Base-by-base conservation (phyloP, 345 rosid genomes). In the Boechera divaricarpa region DNA sequence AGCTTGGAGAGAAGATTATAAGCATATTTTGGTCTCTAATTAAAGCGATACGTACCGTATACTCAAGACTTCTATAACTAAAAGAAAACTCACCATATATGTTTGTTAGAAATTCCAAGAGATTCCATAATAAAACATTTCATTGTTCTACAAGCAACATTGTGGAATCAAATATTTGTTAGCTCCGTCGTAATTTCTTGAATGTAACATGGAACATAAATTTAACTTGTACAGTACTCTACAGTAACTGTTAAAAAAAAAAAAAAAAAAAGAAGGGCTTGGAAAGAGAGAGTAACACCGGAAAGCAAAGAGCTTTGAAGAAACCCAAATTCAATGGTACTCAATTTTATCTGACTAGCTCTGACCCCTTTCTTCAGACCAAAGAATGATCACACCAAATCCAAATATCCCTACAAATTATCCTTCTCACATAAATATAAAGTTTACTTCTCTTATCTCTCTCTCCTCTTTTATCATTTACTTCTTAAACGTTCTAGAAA, bases 321-420 rank as follows among this genome's bases (percentile, higher is more conserved):
- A 63, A 77, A 54, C 71, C 52, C 65, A 77, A 63, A 77, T 77
- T 77, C 71, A 63, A 77, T 54, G 80, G 71, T 56, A 77, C 71
- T 77, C 80, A 77, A 42, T 76, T 53, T 53, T 70, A 53, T 69
- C 70, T 62, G 65, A 69, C 57, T 49, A 49, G 28, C 54, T 36
- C 57, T 69, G 70, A 68, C 59, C 42, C 65, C 63, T 76, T 69
- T 70, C 66, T 63, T 53, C 70, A 63, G 54, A 77, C 75, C 58
- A 69, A 77, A 77, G 58, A 69, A 62, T 69, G 42, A 63, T 77
- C 32, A 62, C 79, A 76, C 69, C 69, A 69, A 76, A 76, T 69
- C 74, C 63, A 60, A 76, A 42, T 41, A 24, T 51, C 71, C 41
- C 76, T 69, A 69, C 54, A 69, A 69, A 77, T 44, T 62, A 44